Base-by-base conservation (phyloP, 139 green algal species). In the Gonium pectorale region DNA sequence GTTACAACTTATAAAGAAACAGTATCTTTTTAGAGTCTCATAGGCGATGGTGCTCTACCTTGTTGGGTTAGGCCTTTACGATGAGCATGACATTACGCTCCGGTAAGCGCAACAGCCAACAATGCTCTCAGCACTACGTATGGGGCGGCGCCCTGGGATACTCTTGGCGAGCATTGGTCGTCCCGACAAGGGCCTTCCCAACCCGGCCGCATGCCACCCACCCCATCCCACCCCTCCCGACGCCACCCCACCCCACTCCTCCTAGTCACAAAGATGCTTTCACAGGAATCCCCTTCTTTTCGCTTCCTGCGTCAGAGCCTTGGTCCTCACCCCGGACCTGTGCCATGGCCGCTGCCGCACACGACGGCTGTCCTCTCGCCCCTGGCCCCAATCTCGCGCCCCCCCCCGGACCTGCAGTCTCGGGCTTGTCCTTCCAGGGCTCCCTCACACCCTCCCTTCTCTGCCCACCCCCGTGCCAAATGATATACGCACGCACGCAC, bases 11-110 rank as follows among this genome's bases (percentile, higher is more conserved):
- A n/a, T n/a, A n/a, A n/a, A n/a, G n/a, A n/a, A n/a, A n/a, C n/a
- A n/a, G n/a, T n/a, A n/a, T n/a, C n/a, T n/a, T n/a, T n/a, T n/a
- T n/a, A n/a, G n/a, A n/a, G n/a, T n/a, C n/a, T n/a, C n/a, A n/a
- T n/a, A n/a, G n/a, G n/a, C n/a, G n/a, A 96, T 96, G 92, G 96
- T 99, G 85, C 90, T 99, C 56, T 98, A 97, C 72, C 79, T 99
- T 0, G 93, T 99, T 6, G 97, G 97, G 3, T 86, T 99, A 26
- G 97, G 97, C 0, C 88, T 99, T 22, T 95, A 91, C 38, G 95
- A 99, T 79, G 97, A 99, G 73, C 89, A 93, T 38, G 97, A 99
- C 85, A 97, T 99, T 67, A 99, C 96, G 2, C 72, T 98, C 67
- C 94, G 95, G 98, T 95, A 73, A 44, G 49, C 8, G 22, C 9